Percentiles rank a stretch among this genome's conserved stretches.
These are phyloP conservation scores for Alternaria brassicicola DNA, from an alignment of 2,329 filamentous ascomycete genomes.

Conservation along the genomic window DNA sequence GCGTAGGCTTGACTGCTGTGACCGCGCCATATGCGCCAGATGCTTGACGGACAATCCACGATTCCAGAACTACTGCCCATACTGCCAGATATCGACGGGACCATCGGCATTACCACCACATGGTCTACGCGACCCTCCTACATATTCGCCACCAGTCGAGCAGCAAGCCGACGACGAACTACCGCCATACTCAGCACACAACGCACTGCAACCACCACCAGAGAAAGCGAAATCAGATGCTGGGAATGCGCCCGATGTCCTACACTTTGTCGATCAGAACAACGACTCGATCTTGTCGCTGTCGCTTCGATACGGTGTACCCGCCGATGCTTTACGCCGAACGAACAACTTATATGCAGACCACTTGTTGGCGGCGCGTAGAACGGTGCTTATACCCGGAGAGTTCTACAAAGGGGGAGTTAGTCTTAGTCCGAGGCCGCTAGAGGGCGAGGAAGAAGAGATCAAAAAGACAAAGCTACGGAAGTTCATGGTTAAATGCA, in stretches of 20 bases:
- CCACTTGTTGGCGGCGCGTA: slow-evolving; percentile 71
- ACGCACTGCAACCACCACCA: slow-evolving; percentile 25
- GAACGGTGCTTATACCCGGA: slow-evolving; percentile 73
- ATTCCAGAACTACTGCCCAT: slow-evolving; percentile 72
- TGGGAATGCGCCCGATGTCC: slow-evolving; percentile 63
- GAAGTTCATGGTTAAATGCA: slow-evolving; percentile 79
- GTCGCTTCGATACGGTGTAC: slow-evolving; percentile 73
- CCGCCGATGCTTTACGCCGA: slow-evolving; percentile 65
- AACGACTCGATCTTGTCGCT: slow-evolving; percentile 71
- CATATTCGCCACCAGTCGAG: slow-evolving; percentile 60
- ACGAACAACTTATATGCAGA: slow-evolving; percentile 75
- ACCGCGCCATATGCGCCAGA: slow-evolving; percentile 70
- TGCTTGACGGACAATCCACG: slow-evolving; percentile 73
- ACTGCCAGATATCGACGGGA: slow-evolving; percentile 73
- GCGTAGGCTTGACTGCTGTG: slow-evolving; percentile 71
- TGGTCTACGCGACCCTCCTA: slow-evolving; percentile 71
- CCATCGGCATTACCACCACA: slow-evolving; percentile 65
- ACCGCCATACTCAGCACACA: slow-evolving; percentile 53
- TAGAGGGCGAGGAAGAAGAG: slow-evolving; percentile 78
- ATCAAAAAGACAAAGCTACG: slow-evolving; percentile 71
- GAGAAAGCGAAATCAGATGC: slow-evolving; percentile 40
- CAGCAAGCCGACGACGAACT: slow-evolving; percentile 46
- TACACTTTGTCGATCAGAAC: slow-evolving; percentile 76
- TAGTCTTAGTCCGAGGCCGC: slow-evolving; percentile 70
- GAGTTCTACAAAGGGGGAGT: slow-evolving; percentile 70